Evolutionary conservation across 2,329 filamentous ascomycete genomes (phyloP), one percentile per base, ranked within the genome.

Genomic region (Elsinoe ampelina): DNA sequence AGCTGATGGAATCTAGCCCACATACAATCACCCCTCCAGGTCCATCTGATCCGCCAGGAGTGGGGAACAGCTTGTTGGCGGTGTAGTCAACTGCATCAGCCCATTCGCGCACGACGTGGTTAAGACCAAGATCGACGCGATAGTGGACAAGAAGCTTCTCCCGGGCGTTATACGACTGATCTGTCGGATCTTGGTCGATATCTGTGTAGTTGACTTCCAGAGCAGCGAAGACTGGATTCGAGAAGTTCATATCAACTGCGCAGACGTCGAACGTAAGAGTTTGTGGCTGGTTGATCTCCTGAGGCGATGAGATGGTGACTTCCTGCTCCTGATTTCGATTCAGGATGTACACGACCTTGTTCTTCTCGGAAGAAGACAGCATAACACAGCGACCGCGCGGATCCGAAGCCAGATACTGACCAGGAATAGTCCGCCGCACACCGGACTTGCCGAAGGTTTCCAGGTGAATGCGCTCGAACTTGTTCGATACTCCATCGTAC

Each of bases 381-480:
- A 99, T 80, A 68, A 92, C 95, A 57, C 95, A 95, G 75, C 93
- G 84, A 57, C 93, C 93, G 72, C 95, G 95, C 26, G 93, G 93
- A 67, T 99, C 93, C 54, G 89, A 89, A 5, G 92, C 93, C 26
- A 99, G 81, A 67, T 96, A 98, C 71, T 99, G 90, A 59, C 95
- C 93, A 2, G 95, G 93, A 43, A 98, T 83, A 36, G 97, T 92
- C 65, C 93, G 85, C 58, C 95, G 85, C 55, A 97, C 82, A 36
- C 93, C 95, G 6, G 93, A 97, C 73, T 98, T 98, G 63, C 93
- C 93, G 70, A 95, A 99, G 0, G 95, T 99, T 75, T 99, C 95
- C 57, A 96, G 81, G 67, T 97, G 93, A 62, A 97, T 81, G 47
- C 89, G 85, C 65, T 85, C 85, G 72, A 98, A 96, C 50, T 84